Percentiles rank a stretch among this genome's conserved stretches.
These are phyloP conservation scores for Acacia confusa DNA, from an alignment of 306 rosid species.

Conservation along the genomic window DNA sequence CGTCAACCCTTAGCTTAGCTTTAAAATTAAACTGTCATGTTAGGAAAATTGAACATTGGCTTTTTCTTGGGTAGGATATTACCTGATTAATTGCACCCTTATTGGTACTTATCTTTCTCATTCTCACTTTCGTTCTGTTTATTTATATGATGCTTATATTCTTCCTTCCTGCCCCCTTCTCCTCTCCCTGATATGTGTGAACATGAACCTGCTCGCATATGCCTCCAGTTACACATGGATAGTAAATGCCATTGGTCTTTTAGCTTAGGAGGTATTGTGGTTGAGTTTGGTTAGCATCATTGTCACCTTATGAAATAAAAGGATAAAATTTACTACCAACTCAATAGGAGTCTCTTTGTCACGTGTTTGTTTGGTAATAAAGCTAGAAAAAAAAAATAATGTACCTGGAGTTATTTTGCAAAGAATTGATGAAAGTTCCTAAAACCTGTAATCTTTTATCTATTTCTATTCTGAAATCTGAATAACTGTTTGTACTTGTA, in stretches of 20 bases:
- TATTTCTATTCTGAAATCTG: conserved; percentile 20
- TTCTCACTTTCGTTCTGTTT: background rate
- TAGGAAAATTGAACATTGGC: conserved; percentile 19
- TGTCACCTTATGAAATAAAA: background rate
- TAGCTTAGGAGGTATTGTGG: background rate
- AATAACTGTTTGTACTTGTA: conserved; percentile 41
- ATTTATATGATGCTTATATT: background rate
- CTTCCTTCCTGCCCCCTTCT: background rate
- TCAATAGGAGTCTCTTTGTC: background rate
- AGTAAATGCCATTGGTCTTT: background rate
- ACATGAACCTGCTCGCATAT: no score
- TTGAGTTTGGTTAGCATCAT: background rate
- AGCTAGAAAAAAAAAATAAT: background rate
- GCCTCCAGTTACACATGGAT: conserved; percentile 3
- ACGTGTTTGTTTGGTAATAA: background rate
- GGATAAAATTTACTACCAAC: background rate
- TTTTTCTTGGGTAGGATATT: conserved; percentile 13
- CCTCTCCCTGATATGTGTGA: background rate
- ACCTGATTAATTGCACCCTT: background rate
- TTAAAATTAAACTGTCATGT: background rate
- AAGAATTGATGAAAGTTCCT: conserved; percentile 22
- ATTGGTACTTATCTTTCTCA: background rate
- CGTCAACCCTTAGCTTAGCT: conserved; percentile 19
- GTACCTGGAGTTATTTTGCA: background rate
- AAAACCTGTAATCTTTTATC: background rate